Evolutionary conservation across 768 basidiomycete genomes (phyloP).

Genomic region (Pulveroboletus sp.): DNA sequence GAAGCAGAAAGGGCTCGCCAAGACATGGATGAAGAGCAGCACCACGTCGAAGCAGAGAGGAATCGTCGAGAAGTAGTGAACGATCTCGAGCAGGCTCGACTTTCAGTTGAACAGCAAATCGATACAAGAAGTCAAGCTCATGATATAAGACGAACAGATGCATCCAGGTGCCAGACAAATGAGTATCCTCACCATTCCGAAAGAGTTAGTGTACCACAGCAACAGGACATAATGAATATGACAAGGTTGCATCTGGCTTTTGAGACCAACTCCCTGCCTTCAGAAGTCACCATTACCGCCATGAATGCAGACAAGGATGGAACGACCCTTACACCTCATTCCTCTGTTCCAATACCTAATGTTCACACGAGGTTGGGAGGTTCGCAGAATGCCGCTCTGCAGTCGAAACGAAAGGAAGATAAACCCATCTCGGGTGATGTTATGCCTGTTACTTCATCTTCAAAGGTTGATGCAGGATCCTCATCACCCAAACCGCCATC

Average conservation of each 20-base stretch:
- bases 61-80: constrained; percentile 6
- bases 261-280: background rate
- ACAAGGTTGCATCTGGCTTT: constrained; percentile 24
- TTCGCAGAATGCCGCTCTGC: background rate
- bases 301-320: constrained; percentile 4
- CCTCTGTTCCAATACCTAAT: background rate
- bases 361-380: background rate
- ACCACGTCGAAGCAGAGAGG: constrained; percentile 5
- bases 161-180: background rate
- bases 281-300: background rate
- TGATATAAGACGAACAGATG: background rate
- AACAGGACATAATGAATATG: constrained; percentile 26
- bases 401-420: constrained; percentile 3
- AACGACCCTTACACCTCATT: background rate
- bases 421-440: constrained; percentile 16
- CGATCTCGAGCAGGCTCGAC: constrained; percentile 2
- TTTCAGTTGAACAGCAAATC: constrained; percentile 9
- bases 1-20: constrained; percentile 12
- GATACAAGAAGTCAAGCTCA: constrained; percentile 6
- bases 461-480: background rate
- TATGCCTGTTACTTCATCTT: constrained; percentile 8
- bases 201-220: constrained; percentile 15
- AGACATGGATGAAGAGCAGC: constrained; percentile 1
- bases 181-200: background rate
- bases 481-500: constrained; percentile 1